Conservation (phyloP, 768 basidiomycete species). For the Termitomyces sp. region DNA sequence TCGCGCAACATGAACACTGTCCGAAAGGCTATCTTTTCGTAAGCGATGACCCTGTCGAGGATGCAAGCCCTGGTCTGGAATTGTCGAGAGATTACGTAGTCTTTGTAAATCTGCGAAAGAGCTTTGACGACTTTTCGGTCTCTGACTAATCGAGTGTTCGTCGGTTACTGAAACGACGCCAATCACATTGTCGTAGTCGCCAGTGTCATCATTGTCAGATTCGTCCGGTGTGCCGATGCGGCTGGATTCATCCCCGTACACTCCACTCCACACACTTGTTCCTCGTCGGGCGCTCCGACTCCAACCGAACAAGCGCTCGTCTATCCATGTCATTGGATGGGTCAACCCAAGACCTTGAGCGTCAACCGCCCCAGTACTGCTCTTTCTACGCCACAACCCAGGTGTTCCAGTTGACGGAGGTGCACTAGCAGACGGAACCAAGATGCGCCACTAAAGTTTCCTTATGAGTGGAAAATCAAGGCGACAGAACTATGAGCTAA, state of each 20-base stretch:
- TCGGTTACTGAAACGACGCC: slow-evolving; percentile 54
- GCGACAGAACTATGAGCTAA: slow-evolving; percentile 9
- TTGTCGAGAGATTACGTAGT: slow-evolving; percentile 35
- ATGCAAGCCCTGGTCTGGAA: slow-evolving; percentile 34
- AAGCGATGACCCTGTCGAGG: slow-evolving; percentile 42
- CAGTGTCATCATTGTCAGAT: slow-evolving; percentile 83
- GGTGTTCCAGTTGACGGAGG: slow-evolving; percentile 74
- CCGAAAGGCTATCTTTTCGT: slow-evolving; percentile 60
- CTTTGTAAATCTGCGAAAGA: slow-evolving; percentile 83
- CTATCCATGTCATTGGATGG: slow-evolving; percentile 94
- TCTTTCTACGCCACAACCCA: slow-evolving; percentile 77
- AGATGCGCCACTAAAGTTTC: slow-evolving; percentile 59
- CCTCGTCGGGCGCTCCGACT: slow-evolving; percentile 69
- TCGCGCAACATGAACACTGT: slow-evolving; percentile 56
- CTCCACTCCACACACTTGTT: slow-evolving; percentile 84
- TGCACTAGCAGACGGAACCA: slow-evolving; percentile 78
- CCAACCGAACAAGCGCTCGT: slow-evolving; percentile 94
- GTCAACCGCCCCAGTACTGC: slow-evolving; percentile 76
- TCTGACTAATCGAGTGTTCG: slow-evolving; percentile 32
- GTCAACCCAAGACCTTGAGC: slow-evolving; percentile 79
- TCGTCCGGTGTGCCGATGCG: slow-evolving; percentile 66
- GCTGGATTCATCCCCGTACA: slow-evolving; percentile 50
- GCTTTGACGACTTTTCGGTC: slow-evolving; percentile 56
- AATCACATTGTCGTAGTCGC: slow-evolving; percentile 89
- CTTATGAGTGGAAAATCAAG: slow-evolving; percentile 7